A percentile compares a stretch with the other conserved stretches of the same genome.
phyloP scores from a whole-genome alignment of 2,329 filamentous ascomycete genomes.

The Davidsoniella neocaledoniae region DNA sequence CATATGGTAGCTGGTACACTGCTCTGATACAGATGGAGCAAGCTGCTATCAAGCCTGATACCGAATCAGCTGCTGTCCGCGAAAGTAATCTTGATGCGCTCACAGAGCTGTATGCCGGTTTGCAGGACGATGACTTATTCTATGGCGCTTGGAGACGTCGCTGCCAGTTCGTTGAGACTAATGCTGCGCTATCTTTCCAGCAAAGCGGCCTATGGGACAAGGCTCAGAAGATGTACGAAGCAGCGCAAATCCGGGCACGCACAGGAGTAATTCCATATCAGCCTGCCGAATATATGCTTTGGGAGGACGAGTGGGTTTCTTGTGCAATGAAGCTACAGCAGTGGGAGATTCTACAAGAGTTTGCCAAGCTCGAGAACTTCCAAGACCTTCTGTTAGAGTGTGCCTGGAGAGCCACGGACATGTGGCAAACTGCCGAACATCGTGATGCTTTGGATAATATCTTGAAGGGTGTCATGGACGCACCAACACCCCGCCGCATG shows the following conservation, averaged over 20 bases:
- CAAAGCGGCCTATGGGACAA: slow-evolving; percentile 99
- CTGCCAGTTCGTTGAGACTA: slow-evolving; percentile 94
- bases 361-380: slow-evolving; percentile 96
- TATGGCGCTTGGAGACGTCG: slow-evolving; percentile 93
- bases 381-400: slow-evolving; percentile 91
- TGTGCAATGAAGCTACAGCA: slow-evolving; percentile 97
- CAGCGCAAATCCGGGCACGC: slow-evolving; percentile 88
- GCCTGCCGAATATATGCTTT: slow-evolving; percentile 93
- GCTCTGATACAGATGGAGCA: slow-evolving; percentile 81
- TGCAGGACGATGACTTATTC: slow-evolving; percentile 93
- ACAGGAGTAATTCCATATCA: slow-evolving; percentile 95
- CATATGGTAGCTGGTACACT: slow-evolving; percentile 96
- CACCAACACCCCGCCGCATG: slow-evolving; percentile 76
- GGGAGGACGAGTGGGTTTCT: slow-evolving; percentile 98
- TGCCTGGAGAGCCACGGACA: slow-evolving; percentile 88
- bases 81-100: slow-evolving; percentile 94
- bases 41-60: slow-evolving; percentile 63
- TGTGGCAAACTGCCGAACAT: slow-evolving; percentile 76
- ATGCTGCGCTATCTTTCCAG: slow-evolving; percentile 91
- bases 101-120: slow-evolving; percentile 75
- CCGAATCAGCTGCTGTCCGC: slow-evolving; percentile 67
- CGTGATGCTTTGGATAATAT: slow-evolving; percentile 81
- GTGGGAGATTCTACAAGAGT: slow-evolving; percentile 95
- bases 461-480: slow-evolving; percentile 95
- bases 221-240: slow-evolving; percentile 90